Conservation (phyloP, 108 stramenopile species). For the Skeletonema marinoi region DNA sequence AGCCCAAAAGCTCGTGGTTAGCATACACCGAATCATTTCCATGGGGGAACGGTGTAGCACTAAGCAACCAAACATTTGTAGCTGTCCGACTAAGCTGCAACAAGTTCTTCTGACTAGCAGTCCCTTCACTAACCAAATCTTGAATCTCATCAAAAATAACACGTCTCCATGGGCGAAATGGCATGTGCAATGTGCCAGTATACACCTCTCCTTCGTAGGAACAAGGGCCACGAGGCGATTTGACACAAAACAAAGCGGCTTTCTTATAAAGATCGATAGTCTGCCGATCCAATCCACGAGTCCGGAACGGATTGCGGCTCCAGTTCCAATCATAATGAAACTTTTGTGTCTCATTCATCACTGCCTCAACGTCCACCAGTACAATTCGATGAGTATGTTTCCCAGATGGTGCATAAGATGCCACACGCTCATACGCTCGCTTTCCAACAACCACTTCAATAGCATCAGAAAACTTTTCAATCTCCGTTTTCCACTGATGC, state of each 20-base stretch:
- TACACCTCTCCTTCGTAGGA: constrained; percentile 33
- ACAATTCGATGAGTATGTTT: constrained; percentile 22
- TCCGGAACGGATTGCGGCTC: neutral
- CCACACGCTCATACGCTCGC: constrained; percentile 14
- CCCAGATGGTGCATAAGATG: constrained; percentile 8
- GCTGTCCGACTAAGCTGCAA: constrained; percentile 35
- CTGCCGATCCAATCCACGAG: constrained; percentile 11
- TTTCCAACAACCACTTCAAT: constrained; percentile 37
- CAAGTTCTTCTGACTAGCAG: constrained; percentile 28
- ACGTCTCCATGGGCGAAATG: constrained; percentile 28
- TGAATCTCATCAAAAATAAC: constrained; percentile 45
- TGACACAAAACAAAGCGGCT: constrained; percentile 37
- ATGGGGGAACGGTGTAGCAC: constrained; percentile 30
- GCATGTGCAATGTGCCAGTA: constrained; percentile 24
- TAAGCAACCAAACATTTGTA: constrained; percentile 32
- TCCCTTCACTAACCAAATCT: constrained; percentile 33
- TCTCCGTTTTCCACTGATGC: constrained; percentile 32
- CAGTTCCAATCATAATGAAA: constrained; percentile 27
- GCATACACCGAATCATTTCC: constrained; percentile 30
- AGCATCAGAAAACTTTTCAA: constrained; percentile 22
- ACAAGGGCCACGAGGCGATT: constrained; percentile 27
- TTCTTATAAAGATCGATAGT: constrained; percentile 29
- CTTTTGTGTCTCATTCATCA: constrained; percentile 19
- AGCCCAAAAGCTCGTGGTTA: constrained; percentile 35
- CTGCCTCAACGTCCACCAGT: constrained; percentile 26